Evolutionary conservation across 345 rosid species (phyloP).

Genomic region (Eucalyptus decipiens): DNA sequence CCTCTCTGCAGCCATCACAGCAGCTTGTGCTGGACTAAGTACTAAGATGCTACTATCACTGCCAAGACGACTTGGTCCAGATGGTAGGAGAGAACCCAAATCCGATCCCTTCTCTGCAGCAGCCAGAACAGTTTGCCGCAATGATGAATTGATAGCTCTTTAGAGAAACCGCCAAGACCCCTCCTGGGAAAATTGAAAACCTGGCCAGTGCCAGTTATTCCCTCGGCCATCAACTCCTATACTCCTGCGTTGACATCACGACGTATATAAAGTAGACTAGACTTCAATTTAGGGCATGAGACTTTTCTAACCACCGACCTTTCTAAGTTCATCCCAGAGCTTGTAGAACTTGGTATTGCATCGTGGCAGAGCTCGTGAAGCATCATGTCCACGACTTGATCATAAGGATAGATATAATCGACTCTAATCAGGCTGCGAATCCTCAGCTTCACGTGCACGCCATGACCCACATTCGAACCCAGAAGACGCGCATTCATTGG

Average conservation of each 20-base stretch:
- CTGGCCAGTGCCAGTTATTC: conserved; percentile 47
- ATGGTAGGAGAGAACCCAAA: conserved; percentile 49
- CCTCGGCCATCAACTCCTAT: conserved; percentile 54
- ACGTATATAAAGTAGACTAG: neutral
- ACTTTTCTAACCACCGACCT: conserved; percentile 7
- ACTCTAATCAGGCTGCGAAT: no score
- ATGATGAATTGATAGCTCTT: conserved; percentile 25
- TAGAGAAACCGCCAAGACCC: conserved; percentile 65
- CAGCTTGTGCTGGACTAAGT: conserved; percentile 81
- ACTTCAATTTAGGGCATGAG: neutral
- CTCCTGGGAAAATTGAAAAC: conserved; percentile 69
- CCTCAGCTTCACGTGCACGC: no score
- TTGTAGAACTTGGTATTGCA: conserved; percentile 57
- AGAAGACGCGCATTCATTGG: conserved; percentile 56
- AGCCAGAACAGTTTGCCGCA: conserved; percentile 32
- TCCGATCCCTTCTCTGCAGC: conserved; percentile 68
- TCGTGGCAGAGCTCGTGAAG: no score
- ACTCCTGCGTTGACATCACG: conserved; percentile 30
- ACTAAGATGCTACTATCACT: conserved; percentile 64
- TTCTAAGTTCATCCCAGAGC: conserved; percentile 86
- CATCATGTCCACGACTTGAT: no score
- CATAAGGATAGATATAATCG: no score
- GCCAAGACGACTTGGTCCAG: conserved; percentile 74
- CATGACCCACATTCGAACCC: conserved; percentile 38
- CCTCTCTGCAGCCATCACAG: conserved; percentile 59